Base-by-base conservation (phyloP, 179 eudicot species). In the Beta macrorhiza region DNA sequence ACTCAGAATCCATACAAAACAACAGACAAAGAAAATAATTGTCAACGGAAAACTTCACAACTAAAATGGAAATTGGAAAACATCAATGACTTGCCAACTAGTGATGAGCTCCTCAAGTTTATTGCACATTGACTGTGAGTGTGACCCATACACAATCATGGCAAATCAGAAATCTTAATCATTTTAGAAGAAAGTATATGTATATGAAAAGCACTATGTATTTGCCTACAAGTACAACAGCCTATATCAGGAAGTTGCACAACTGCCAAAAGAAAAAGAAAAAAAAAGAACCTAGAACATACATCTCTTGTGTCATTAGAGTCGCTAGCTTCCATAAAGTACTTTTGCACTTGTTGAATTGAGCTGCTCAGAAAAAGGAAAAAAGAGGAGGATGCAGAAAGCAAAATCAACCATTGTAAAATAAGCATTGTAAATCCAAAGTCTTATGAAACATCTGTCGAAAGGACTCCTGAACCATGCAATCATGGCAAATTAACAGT, bases 271-370 rank as follows among this genome's bases (percentile, higher is more conserved):
- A 22, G n/a, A 63, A 58, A 44, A 59, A 75, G 55, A n/a, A 47
- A 45, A 25, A 25, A 72, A 49, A 44, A 62, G 32, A 69, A 20
- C 63, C 57, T 22, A 63, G 77, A 80, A 82, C 92, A 85, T 91
- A 95, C 97, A 92, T 87, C 90, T 90, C 95, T 86, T 67, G 92
- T 73, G 81, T 92, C 94, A 77, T 80, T 78, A 47, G 90, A 84
- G 72, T 91, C 89, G 52, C 83, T 89, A 59, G 92, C 87, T 90
- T 91, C 93, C 91, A 82, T 83, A 83, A 93, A 90, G 85, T 84
- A 89, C 75, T 90, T 93, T 56, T 93, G 98, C 74, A 91, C 83
- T 84, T 95, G 93, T 83, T 90, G 95, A 87, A 95, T 88, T 69
- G 86, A 89, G 87, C 98, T 95, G 93, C 87, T 42, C 61, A 62